Base-by-base conservation (phyloP, 2,329 filamentous ascomycete species). In the Pyrenophora teres region DNA sequence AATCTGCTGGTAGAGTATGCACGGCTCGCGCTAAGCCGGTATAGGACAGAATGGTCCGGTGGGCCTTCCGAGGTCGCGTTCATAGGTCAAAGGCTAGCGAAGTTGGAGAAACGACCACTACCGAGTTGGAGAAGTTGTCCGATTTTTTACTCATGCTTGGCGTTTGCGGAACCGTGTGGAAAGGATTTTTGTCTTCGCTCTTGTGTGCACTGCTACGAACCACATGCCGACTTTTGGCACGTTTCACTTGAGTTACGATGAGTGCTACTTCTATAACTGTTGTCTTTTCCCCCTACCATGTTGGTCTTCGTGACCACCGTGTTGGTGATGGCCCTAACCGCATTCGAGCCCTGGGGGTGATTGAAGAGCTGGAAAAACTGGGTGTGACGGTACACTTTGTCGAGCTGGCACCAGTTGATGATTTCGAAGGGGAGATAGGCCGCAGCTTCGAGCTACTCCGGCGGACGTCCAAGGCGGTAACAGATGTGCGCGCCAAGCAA, bases 351-450 rank as follows among this genome's bases (percentile, higher is more conserved):
- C 52, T 59, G 0, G 70, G 72, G 18, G 40, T 77, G 15, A 21
- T 67, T n/a, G 13, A 60, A 12, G 45, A 56, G 0, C 65, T 77
- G 12, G 12, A 64, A 43, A 31, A 39, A 2, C 40, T 42, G 19
- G 40, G 27, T 18, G 16, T 42, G 25, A 33, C 10, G 1, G 27
- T 42, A 18, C 27, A 23, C 18, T n/a, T 42, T 31, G 3, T 19
- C 12, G 27, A 42, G 16, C 16, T 42, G 18, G 0, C 41, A 0
- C 63, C 59, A 0, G 72, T 75, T 1, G 67, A 75, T 21, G 61
- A 67, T 4, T 75, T 71, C 18, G 73, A 77, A 37, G 74, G 75
- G 40, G 75, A 76, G 13, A 76, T 77, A 33, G 71, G 71, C 0
- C 70, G 71, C 15, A 71, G 65, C 15, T 77, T 77, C 35, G 76